Percentiles rank a stretch among this genome's conserved stretches.
These are phyloP conservation scores for Pseudonectria buxi DNA, from an alignment of 2,329 filamentous ascomycete species.

Conservation along the genomic window DNA sequence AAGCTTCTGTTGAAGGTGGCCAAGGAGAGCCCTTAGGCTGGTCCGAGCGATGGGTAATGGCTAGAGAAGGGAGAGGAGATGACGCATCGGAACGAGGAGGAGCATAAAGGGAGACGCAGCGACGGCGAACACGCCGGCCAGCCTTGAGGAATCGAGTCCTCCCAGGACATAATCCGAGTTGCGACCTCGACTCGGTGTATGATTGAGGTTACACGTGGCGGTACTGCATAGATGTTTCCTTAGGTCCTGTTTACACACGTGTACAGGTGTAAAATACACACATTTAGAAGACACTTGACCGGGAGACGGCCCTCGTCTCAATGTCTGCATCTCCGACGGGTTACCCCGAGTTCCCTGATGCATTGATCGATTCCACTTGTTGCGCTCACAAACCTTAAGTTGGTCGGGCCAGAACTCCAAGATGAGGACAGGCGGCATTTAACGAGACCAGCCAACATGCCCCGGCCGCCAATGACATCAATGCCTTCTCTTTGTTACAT, in stretches of 20 bases:
- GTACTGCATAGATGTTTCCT: slow-evolving; percentile 45
- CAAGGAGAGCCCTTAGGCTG: slow-evolving; percentile 43
- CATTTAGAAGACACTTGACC: slow-evolving; percentile 36
- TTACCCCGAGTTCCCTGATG: slow-evolving; percentile 2
- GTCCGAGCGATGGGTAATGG: slow-evolving; percentile 7
- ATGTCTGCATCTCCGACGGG: slow-evolving; percentile 12
- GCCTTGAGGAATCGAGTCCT: slow-evolving; percentile 18
- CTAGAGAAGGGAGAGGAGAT: slow-evolving; percentile 6
- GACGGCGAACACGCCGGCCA: slow-evolving; percentile 19
- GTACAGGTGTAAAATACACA: slow-evolving; percentile 50
- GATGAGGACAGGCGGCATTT: not conserved
- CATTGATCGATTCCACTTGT: not conserved
- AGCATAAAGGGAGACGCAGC: slow-evolving; percentile 15
- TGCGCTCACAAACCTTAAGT: too few relatives aligned
- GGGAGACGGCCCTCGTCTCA: slow-evolving; percentile 6
- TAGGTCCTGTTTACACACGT: slow-evolving; percentile 38
- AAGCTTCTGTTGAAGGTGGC: slow-evolving; percentile 63
- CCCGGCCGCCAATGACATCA: too few relatives aligned
- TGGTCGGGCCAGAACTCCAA: not conserved
- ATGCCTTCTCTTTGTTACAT: too few relatives aligned
- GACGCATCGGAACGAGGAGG: slow-evolving; percentile 23
- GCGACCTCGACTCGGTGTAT: slow-evolving; percentile 29
- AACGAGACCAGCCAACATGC: too few relatives aligned
- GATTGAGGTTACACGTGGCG: slow-evolving; percentile 34
- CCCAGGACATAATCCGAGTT: slow-evolving; percentile 22